Conservation (phyloP, 1,284 basidiomycete species). For the Phylloporus gajari region DNA sequence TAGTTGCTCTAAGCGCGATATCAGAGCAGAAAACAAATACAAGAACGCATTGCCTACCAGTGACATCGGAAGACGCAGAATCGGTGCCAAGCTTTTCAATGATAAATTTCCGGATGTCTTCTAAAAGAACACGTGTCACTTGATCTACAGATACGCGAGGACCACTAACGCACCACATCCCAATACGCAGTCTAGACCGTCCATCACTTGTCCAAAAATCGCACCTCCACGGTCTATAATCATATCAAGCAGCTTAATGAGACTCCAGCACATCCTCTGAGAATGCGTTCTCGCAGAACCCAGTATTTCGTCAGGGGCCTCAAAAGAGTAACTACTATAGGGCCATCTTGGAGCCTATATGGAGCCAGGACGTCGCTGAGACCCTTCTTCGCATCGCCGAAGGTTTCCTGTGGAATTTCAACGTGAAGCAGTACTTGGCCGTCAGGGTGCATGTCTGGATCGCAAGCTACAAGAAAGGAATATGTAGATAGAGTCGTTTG, state of each 20-base stretch:
- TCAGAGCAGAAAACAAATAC: too few relatives aligned
- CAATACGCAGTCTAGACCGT: constrained; percentile 33
- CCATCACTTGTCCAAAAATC: constrained; percentile 36
- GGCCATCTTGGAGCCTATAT: too few relatives aligned
- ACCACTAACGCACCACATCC: constrained; percentile 26
- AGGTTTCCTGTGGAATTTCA: too few relatives aligned
- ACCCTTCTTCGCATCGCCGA: too few relatives aligned
- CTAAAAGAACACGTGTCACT: constrained; percentile 13
- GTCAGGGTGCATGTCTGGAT: too few relatives aligned
- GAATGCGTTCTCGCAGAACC: constrained; percentile 22
- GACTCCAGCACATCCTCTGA: constrained; percentile 24
- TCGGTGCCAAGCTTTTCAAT: constrained; percentile 18
- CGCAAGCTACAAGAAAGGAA: too few relatives aligned
- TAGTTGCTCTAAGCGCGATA: constrained; percentile 18
- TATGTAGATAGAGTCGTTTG: too few relatives aligned
- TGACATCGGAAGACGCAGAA: not conserved
- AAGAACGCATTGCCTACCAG: constrained; percentile 8
- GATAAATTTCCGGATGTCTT: constrained; percentile 14
- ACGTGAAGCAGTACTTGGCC: too few relatives aligned
- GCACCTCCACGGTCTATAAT: constrained; percentile 3
- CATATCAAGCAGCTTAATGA: constrained; percentile 30
- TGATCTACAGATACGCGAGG: not conserved
- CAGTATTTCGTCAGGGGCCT: constrained; percentile 29
- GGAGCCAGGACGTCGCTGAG: too few relatives aligned
- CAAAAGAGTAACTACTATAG: constrained; percentile 36